These are phyloP conservation scores for Ambrosia trifida DNA, from an alignment of 129 eudicot genomes.

Conservation along the genomic window DNA sequence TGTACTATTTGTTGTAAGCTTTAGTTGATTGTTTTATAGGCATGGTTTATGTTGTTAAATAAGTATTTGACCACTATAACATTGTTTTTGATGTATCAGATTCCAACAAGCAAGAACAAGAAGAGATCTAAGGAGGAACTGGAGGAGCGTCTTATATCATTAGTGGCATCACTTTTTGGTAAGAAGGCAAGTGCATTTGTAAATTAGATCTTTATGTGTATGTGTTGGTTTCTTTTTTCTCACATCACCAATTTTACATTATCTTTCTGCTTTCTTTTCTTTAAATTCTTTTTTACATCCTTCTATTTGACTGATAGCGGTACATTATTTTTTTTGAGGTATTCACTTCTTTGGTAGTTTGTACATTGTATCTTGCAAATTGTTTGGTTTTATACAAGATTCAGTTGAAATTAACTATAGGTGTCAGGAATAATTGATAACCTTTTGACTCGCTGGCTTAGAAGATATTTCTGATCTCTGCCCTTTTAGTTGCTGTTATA, in stretches of 20 bases:
- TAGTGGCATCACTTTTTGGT: conserved; percentile 95
- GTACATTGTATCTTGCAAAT: background rate
- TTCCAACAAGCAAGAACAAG: conserved; percentile 86
- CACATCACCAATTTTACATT: background rate
- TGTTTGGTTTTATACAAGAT: background rate
- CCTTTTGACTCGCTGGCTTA: background rate
- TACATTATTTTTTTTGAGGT: background rate
- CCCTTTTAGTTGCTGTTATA: background rate
- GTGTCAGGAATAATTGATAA: background rate
- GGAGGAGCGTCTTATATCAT: conserved; percentile 94
- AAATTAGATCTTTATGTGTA: background rate
- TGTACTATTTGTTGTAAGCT: conserved; percentile 14
- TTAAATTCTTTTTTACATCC: background rate
- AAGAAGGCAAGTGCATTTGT: conserved; percentile 50
- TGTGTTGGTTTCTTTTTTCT: background rate
- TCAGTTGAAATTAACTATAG: background rate
- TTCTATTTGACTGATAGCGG: background rate
- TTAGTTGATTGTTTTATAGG: conserved; percentile 1
- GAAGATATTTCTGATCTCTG: background rate
- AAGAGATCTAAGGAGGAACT: conserved; percentile 75
- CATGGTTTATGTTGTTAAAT: background rate
- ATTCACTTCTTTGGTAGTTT: background rate
- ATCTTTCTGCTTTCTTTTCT: background rate
- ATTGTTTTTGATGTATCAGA: conserved; percentile 40
- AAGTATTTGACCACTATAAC: background rate